Percentiles rank a stretch among this genome's conserved stretches.
Conservation (phyloP, 768 basidiomycete species). For the Leccinum disarticulatum region DNA sequence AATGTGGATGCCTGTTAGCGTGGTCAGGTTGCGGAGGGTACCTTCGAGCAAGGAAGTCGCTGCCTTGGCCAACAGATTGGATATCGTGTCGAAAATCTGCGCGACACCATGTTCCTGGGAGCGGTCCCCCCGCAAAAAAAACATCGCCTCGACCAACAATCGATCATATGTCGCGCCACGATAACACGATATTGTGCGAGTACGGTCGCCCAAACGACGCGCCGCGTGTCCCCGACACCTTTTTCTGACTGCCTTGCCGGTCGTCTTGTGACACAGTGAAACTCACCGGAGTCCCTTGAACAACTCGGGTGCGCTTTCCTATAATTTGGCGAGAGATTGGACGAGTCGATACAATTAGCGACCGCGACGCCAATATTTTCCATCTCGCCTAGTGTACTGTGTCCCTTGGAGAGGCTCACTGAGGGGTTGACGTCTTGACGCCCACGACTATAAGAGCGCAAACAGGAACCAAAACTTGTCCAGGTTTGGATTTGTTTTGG, state of each 20-base stretch:
- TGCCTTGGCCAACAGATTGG: not conserved
- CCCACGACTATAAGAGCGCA: too few species aligned
- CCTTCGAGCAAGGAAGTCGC: not conserved
- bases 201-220: not conserved
- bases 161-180: not conserved
- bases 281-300: constrained; percentile 52
- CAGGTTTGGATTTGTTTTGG: too few species aligned
- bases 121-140: not conserved
- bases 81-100: not conserved
- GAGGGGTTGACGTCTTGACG: constrained; percentile 9
- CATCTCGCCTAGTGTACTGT: constrained; percentile 48
- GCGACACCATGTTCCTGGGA: not conserved
- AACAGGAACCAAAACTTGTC: too few species aligned
- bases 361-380: constrained; percentile 43
- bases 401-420: constrained; percentile 29
- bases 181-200: constrained; percentile 1
- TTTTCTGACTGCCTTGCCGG: constrained; percentile 47
- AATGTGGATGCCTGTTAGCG: not conserved
- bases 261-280: constrained; percentile 43
- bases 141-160: not conserved
- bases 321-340: constrained; percentile 37
- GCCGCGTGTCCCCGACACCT: constrained; percentile 30
- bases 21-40: too few species aligned
- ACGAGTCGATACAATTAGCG: not conserved
- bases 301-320: constrained; percentile 49